These are phyloP conservation scores for Kazachstania kunashirensis DNA, from an alignment of 805 yeast genomes.

Conservation along the genomic window DNA sequence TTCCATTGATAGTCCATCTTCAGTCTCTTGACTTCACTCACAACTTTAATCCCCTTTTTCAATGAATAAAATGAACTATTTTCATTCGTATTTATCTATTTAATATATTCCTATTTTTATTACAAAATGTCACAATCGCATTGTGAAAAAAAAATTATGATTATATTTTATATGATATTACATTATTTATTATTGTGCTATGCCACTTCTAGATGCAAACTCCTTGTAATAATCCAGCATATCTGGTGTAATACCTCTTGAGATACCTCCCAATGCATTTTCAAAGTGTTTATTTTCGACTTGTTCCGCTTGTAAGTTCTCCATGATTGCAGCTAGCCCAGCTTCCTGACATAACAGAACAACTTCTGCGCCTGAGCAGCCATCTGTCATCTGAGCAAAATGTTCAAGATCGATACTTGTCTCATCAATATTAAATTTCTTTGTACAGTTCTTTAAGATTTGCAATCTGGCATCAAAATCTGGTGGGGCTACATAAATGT, in stretches of 20 bases:
- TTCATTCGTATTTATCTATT: too few relatives aligned
- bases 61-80: too few relatives aligned
- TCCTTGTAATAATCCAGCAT: constrained; percentile 69
- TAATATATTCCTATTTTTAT: too few relatives aligned
- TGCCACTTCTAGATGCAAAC: constrained; percentile 35
- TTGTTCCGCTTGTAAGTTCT: constrained; percentile 41
- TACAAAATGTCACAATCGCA: too few relatives aligned
- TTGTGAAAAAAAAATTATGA: too few relatives aligned
- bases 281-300: constrained; percentile 65
- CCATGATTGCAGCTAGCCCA: constrained; percentile 89
- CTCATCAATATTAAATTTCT: constrained; percentile 45
- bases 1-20: constrained; percentile 19
- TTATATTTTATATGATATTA: too few relatives aligned
- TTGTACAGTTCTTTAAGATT: constrained; percentile 61
- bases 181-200: constrained; percentile 6
- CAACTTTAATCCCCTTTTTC: too few relatives aligned
- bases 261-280: constrained; percentile 55
- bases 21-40: too few relatives aligned
- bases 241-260: constrained; percentile 73
- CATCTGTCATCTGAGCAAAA: constrained; percentile 62
- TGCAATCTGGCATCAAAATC: constrained; percentile 70
- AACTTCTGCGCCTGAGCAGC: constrained; percentile 96
- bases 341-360: constrained; percentile 90
- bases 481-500: constrained; percentile 89
- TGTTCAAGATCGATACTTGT: constrained; percentile 40